Evolutionary conservation across 768 basidiomycete genomes (phyloP).

Genomic region (Neoboletus subvelutipes): DNA sequence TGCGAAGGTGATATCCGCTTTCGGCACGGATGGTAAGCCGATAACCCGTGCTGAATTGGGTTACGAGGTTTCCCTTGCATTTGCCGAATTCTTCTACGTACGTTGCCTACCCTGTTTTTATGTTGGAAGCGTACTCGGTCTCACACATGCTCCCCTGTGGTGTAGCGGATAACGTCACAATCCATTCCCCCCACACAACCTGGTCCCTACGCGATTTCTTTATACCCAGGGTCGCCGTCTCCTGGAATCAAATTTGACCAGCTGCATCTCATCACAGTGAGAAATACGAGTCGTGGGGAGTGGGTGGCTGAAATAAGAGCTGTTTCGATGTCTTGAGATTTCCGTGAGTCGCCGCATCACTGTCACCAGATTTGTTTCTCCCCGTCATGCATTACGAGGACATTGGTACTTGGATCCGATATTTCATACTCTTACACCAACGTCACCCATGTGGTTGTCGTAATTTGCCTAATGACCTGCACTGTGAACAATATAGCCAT

Average conservation of each 20-base stretch:
- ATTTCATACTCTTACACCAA: background rate
- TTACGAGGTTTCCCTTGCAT: slow-evolving; percentile 29
- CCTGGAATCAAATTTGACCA: slow-evolving; percentile 25
- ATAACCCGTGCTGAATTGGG: slow-evolving; percentile 26
- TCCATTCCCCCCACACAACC: slow-evolving; percentile 8
- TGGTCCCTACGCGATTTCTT: slow-evolving; percentile 22
- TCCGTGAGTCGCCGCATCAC: slow-evolving; percentile 8
- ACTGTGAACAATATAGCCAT: slow-evolving; percentile 5
- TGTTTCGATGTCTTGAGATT: slow-evolving; percentile 14
- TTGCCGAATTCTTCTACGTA: slow-evolving; percentile 32
- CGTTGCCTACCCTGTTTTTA: slow-evolving; percentile 5
- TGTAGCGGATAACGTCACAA: slow-evolving; percentile 22
- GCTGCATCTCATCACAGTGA: slow-evolving; percentile 24
- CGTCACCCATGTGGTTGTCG: background rate
- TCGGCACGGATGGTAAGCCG: slow-evolving; percentile 16
- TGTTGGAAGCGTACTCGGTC: background rate
- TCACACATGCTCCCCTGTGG: slow-evolving; percentile 1
- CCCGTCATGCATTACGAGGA: background rate
- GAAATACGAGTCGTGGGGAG: slow-evolving; percentile 29
- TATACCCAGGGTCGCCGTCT: slow-evolving; percentile 5
- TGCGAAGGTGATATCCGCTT: slow-evolving; percentile 23
- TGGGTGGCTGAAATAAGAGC: slow-evolving; percentile 29
- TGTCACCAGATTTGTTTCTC: background rate
- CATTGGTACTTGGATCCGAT: slow-evolving; percentile 5
- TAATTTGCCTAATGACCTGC: background rate